A percentile compares a stretch with the other conserved stretches of the same genome.
phyloP scores from a whole-genome alignment of 2,329 filamentous ascomycete species.

The Tolypocladium inflatum region DNA sequence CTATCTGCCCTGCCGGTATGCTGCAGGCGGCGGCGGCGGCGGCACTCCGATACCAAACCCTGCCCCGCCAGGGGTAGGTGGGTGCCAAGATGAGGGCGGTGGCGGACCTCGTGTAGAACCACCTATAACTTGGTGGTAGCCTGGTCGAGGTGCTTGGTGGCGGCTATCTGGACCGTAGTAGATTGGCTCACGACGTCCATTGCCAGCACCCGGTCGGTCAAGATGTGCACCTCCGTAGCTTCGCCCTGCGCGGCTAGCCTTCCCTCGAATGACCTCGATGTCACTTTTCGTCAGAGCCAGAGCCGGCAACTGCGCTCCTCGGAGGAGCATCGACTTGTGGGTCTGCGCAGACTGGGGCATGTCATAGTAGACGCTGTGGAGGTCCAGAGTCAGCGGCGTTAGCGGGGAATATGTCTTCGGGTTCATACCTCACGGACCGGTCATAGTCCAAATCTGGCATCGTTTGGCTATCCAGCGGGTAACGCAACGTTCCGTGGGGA shows the following conservation, averaged over 20 bases:
- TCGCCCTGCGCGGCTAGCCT: constrained; percentile 42
- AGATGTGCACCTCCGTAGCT: constrained; percentile 16
- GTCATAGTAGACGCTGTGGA: constrained; percentile 67
- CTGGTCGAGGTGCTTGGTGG: constrained; percentile 2
- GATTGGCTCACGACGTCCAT: constrained; percentile 13
- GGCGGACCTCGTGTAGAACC: constrained; percentile 1
- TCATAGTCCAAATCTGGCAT: constrained; percentile 78
- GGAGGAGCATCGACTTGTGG: constrained; percentile 91
- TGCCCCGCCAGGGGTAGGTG: constrained; percentile 21
- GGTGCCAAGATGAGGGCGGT: constrained; percentile 9
- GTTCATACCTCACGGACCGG: constrained; percentile 66
- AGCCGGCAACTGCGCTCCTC: constrained; percentile 65
- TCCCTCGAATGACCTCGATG: constrained; percentile 60
- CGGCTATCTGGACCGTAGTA: constrained; percentile 17
- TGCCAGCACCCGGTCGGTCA: constrained; percentile 9
- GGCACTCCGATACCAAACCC: constrained; percentile 24
- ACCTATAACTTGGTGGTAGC: not conserved
- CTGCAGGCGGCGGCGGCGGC: constrained; percentile 19
- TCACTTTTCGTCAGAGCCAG: constrained; percentile 68
- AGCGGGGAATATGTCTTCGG: not conserved
- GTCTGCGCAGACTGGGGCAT: constrained; percentile 63
- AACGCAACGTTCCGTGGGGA: constrained; percentile 71
- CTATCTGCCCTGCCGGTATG: not conserved
- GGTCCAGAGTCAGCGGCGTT: not conserved
- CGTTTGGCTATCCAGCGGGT: constrained; percentile 61